phyloP scores from a whole-genome alignment of 345 rosid genomes.

The Aquilaria yunnanensis region DNA sequence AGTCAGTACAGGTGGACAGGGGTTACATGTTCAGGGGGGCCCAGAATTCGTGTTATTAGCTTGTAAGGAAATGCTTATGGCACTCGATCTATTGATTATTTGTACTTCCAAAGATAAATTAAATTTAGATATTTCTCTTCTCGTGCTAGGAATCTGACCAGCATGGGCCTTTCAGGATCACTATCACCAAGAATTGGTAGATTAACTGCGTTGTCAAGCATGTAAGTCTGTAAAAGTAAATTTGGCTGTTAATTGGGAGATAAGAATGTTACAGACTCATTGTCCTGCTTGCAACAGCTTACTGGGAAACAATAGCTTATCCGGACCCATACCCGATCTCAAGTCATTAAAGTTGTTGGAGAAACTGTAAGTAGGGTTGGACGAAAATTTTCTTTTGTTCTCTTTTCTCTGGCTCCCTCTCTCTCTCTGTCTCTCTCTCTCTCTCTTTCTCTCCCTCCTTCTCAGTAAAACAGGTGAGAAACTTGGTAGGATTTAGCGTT shows the following conservation, averaged over 20 bases:
- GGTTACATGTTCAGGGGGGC: slow-evolving; percentile 56
- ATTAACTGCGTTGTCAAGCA: slow-evolving; percentile 66
- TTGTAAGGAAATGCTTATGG: slow-evolving; percentile 47
- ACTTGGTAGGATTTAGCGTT: too few species aligned
- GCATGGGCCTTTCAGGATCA: slow-evolving; percentile 65
- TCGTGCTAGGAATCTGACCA: slow-evolving; percentile 62
- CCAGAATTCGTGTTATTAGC: slow-evolving; percentile 55
- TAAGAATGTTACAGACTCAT: slow-evolving; percentile 13
- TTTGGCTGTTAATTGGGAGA: neutral
- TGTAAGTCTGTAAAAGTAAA: slow-evolving; percentile 42
- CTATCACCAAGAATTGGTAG: slow-evolving; percentile 47
- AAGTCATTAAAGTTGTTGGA: slow-evolving; percentile 45
- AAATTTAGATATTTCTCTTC: slow-evolving; percentile 5
- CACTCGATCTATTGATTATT: neutral
- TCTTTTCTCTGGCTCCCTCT: too few species aligned
- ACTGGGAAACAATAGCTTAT: slow-evolving; percentile 68
- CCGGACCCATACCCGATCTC: slow-evolving; percentile 72
- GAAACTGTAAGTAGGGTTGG: slow-evolving; percentile 44
- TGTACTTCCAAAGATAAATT: slow-evolving; percentile 2
- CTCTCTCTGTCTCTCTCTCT: slow-evolving; percentile 3
- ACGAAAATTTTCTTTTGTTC: slow-evolving; percentile 2
- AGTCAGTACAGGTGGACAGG: slow-evolving; percentile 73
- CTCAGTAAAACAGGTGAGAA: too few species aligned
- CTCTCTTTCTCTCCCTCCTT: neutral
- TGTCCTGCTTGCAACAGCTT: slow-evolving; percentile 34